These are phyloP conservation scores for Pascua guehoae DNA, from an alignment of 1,284 basidiomycete species.

Conservation along the genomic window DNA sequence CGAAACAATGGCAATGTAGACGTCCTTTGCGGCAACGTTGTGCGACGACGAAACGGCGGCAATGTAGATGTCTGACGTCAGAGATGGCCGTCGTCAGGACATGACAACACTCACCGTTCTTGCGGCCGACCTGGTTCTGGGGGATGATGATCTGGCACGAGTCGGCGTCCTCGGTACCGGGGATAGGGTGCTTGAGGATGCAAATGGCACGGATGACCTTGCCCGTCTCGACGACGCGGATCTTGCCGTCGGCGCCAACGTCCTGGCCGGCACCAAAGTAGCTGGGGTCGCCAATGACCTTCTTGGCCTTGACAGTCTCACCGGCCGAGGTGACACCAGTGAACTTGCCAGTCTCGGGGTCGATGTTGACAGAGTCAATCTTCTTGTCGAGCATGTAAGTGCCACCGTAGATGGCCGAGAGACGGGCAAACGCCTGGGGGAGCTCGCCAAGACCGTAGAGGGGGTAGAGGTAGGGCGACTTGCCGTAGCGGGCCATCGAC, in stretches of 20 bases:
- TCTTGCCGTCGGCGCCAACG: constrained; percentile 57
- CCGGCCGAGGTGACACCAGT: constrained; percentile 83
- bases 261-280: constrained; percentile 80
- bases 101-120: constrained; percentile 67
- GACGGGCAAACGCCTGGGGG: constrained; percentile 95
- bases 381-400: constrained; percentile 99
- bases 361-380: constrained; percentile 86
- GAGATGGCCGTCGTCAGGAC: background rate
- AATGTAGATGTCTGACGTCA: constrained; percentile 86
- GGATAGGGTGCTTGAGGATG: constrained; percentile 96
- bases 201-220: constrained; percentile 97
- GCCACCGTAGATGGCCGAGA: constrained; percentile 97
- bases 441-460: constrained; percentile 98
- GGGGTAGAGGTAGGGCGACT: constrained; percentile 99
- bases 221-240: constrained; percentile 84
- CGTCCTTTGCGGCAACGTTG: constrained; percentile 91
- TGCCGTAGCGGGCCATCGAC: constrained; percentile 98
- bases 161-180: constrained; percentile 92
- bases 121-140: constrained; percentile 92
- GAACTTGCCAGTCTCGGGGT: constrained; percentile 76
- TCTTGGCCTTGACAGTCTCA: constrained; percentile 95
- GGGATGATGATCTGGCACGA: constrained; percentile 94
- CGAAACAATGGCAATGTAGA: constrained; percentile 96
- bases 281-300: constrained; percentile 96
- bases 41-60: constrained; percentile 95